Base-by-base conservation (phyloP, 2,329 filamentous ascomycete genomes). In the Cryphonectria radicalis region DNA sequence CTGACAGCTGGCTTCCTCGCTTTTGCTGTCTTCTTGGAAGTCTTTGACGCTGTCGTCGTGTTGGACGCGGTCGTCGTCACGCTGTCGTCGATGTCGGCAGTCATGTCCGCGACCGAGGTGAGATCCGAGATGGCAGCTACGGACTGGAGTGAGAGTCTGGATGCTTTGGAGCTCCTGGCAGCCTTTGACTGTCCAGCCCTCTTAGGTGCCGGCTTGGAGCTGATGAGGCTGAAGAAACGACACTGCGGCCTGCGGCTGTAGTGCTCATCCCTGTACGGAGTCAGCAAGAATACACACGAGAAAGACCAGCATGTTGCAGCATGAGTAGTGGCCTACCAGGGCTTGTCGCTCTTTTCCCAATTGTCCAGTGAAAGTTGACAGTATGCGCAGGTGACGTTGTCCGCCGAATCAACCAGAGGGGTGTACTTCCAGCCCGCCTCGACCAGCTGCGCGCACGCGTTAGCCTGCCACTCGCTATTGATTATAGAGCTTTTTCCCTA, bases 391-490 rank as follows among this genome's bases (percentile, higher is more conserved):
- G 92, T 96, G 13, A 93, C 93, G 83, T 95, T 93, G 80, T 99
- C 96, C 74, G 96, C 91, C 17, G 91, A 93, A 60, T 95, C 94
- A 60, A 89, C 83, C 7, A 90, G 93, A 0, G 96, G 95, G 35
- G 94, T 97, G 81, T 95, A 98, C 78, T 92, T 94, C 95, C 95
- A 99, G 14, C 96, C 96, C 40, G 94, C 93, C 75, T 95, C 93
- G 46, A 93, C 93, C 84, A 98, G 91, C 90, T 96, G 17, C 22
- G 28, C 25, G 17, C 40, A 14, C 11, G 42, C 17, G 40, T 65
- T n/a, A 64, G 62, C 40, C 22, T 46, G 55, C 62, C 62, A 7
- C 14, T 46, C n/a, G 40, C 22, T 11, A 4, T 17, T 13, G 4
- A 19, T 17, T 6, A 14, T 7, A 6, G 4, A 32, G 13, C 10